Conservation (phyloP, 2,329 filamentous ascomycete genomes). For the Teratosphaeria gauchensis region DNA sequence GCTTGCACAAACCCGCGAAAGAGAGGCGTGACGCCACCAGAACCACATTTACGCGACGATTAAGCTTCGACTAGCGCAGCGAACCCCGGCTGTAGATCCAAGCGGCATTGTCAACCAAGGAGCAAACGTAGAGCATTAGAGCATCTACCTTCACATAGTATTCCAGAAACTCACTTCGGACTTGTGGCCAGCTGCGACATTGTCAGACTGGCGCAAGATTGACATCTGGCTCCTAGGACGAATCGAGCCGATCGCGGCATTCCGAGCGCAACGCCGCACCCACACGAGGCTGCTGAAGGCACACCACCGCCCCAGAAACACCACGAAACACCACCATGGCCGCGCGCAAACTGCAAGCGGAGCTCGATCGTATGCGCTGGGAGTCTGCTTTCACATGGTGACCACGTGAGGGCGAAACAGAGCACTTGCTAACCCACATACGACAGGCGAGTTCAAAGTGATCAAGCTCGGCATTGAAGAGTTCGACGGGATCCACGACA, state of each 20-base stretch:
- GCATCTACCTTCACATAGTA: neutral
- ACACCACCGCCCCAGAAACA: neutral
- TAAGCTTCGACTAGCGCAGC: neutral
- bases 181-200: neutral
- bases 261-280: neutral
- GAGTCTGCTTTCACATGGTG: neutral
- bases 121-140: neutral
- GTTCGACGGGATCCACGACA: slow-evolving; percentile 94
- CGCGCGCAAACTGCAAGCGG: slow-evolving; percentile 89
- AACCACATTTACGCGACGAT: neutral
- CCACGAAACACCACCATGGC: slow-evolving; percentile 55
- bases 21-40: neutral
- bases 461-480: slow-evolving; percentile 84
- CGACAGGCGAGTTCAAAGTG: slow-evolving; percentile 67
- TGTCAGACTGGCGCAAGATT: neutral
- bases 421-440: neutral
- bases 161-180: neutral
- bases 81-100: neutral
- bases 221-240: neutral
- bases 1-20: neutral
- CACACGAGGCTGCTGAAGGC: neutral
- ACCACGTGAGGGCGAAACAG: neutral
- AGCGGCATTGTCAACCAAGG: neutral
- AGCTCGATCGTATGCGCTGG: slow-evolving; percentile 75
- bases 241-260: neutral